Evolutionary conservation across 1,284 basidiomycete species (phyloP).

Genomic region (Thecaphora thlaspeos): DNA sequence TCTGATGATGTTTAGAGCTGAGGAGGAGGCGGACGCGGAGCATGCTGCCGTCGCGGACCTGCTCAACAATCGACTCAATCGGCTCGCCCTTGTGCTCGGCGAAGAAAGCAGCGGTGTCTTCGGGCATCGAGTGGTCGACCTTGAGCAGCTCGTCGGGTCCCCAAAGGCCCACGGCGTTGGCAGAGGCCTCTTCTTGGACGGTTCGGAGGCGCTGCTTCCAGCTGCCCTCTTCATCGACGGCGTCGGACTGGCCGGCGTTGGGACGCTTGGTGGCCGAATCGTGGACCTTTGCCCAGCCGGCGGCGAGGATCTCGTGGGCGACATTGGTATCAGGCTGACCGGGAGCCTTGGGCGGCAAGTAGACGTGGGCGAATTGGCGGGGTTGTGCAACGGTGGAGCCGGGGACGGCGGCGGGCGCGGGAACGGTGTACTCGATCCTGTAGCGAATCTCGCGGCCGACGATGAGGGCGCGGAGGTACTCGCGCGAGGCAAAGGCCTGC

Average conservation of each 20-base stretch:
- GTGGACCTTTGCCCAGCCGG: conserved; percentile 89
- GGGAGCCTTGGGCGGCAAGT: conserved; percentile 40
- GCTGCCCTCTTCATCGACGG: conserved; percentile 69
- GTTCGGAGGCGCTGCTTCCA: conserved; percentile 65
- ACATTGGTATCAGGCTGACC: conserved; percentile 52
- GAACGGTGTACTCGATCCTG: conserved; percentile 70
- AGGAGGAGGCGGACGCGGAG: conserved; percentile 83
- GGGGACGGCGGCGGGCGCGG: conserved; percentile 66
- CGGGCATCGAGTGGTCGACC: conserved; percentile 77
- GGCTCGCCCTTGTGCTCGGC: conserved; percentile 84
- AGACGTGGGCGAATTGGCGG: conserved; percentile 49
- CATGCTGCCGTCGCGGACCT: conserved; percentile 88
- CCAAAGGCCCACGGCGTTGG: conserved; percentile 79
- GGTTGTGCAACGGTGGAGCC: conserved; percentile 68
- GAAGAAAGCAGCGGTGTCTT: conserved; percentile 79
- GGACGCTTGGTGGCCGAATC: conserved; percentile 66
- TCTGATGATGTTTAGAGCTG: conserved; percentile 82
- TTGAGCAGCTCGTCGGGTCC: conserved; percentile 67
- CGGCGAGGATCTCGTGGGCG: conserved; percentile 73
- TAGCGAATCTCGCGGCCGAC: conserved; percentile 88
- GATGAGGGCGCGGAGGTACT: conserved; percentile 78
- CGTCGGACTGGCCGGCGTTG: conserved; percentile 38
- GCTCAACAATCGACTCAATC: conserved; percentile 86
- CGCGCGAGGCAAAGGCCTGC: conserved; percentile 88
- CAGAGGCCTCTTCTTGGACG: conserved; percentile 77